Evolutionary conservation across 495 filamentous ascomycete species (phyloP).

Genomic region (Penicillium bialowiezense): DNA sequence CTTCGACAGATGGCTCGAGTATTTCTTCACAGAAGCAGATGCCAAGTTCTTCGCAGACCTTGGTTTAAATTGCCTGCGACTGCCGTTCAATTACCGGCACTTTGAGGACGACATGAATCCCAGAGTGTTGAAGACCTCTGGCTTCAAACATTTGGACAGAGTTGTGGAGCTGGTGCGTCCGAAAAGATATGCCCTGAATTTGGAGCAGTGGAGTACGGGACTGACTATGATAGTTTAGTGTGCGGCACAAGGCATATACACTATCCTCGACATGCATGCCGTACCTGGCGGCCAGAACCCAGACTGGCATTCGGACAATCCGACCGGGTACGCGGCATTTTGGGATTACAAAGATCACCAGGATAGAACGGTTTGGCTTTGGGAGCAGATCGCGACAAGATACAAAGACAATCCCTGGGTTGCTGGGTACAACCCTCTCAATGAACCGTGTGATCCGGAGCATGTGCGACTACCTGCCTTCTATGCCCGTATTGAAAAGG

Average conservation of each 20-base stretch:
- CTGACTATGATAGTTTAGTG: conserved; percentile 29
- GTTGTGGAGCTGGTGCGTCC: conserved; percentile 47
- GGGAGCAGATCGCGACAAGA: conserved; percentile 55
- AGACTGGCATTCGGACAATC: conserved; percentile 63
- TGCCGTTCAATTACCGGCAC: conserved; percentile 65
- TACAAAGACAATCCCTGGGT: conserved; percentile 56
- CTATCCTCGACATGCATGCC: conserved; percentile 62
- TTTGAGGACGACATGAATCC: conserved; percentile 65
- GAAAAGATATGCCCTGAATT: too few species aligned
- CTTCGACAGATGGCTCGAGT: conserved; percentile 53
- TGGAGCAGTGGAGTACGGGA: too few species aligned
- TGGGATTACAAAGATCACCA: conserved; percentile 64
- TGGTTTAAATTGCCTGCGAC: conserved; percentile 60
- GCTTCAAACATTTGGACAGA: conserved; percentile 59
- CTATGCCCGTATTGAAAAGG: conserved; percentile 56
- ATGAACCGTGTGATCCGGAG: conserved; percentile 60
- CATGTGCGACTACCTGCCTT: conserved; percentile 53
- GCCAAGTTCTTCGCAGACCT: conserved; percentile 57
- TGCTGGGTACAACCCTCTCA: conserved; percentile 66
- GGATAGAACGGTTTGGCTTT: conserved; percentile 57
- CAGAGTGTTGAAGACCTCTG: conserved; percentile 51
- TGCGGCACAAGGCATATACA: conserved; percentile 55
- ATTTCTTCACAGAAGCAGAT: conserved; percentile 62
- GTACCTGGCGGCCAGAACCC: conserved; percentile 63
- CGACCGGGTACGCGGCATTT: conserved; percentile 54